phyloP scores from a whole-genome alignment of 805 yeast genomes.

The Nakazawaea ishiwadae region DNA sequence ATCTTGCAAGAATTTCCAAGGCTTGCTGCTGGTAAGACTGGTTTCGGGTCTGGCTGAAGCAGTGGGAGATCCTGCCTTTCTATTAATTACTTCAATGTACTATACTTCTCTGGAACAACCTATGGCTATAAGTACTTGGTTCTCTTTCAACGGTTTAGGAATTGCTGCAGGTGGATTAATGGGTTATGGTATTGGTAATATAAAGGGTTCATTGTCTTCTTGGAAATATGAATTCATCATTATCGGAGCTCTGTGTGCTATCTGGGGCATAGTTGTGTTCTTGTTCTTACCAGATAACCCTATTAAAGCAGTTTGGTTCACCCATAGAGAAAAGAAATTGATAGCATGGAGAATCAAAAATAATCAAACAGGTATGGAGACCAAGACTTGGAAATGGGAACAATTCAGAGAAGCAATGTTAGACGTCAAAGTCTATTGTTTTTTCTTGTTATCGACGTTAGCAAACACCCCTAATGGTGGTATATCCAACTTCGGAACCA shows the following conservation, averaged over 20 bases:
- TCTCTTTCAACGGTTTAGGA: conserved; percentile 27
- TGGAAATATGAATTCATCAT: conserved; percentile 30
- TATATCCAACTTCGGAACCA: conserved; percentile 17
- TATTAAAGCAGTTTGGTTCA: conserved; percentile 28
- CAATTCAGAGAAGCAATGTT: conserved; percentile 21
- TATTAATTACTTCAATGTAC: conserved; percentile 52
- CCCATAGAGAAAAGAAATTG: conserved; percentile 31
- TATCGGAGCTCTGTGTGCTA: conserved; percentile 28
- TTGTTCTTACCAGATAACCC: conserved; percentile 29
- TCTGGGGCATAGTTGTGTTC: conserved; percentile 25
- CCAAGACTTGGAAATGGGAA: conserved; percentile 21
- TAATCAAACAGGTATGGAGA: conserved; percentile 31
- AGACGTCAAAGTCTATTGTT: conserved; percentile 22
- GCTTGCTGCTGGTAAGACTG: conserved; percentile 34
- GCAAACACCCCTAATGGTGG: conserved; percentile 18
- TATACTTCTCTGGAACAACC: conserved; percentile 50
- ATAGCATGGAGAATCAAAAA: conserved; percentile 25
- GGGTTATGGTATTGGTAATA: conserved; percentile 27
- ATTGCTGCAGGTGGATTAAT: conserved; percentile 25
- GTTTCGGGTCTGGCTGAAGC: conserved; percentile 13
- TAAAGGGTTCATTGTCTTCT: conserved; percentile 18
- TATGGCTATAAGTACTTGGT: conserved; percentile 50
- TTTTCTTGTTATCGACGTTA: conserved; percentile 14
- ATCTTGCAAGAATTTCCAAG: conserved; percentile 33
- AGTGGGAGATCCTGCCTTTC: conserved; percentile 1